A percentile compares a stretch with the other conserved stretches of the same genome.
Evolutionary conservation across 306 rosid species (phyloP).

Genomic region (Elaeagnus macrophylla): DNA sequence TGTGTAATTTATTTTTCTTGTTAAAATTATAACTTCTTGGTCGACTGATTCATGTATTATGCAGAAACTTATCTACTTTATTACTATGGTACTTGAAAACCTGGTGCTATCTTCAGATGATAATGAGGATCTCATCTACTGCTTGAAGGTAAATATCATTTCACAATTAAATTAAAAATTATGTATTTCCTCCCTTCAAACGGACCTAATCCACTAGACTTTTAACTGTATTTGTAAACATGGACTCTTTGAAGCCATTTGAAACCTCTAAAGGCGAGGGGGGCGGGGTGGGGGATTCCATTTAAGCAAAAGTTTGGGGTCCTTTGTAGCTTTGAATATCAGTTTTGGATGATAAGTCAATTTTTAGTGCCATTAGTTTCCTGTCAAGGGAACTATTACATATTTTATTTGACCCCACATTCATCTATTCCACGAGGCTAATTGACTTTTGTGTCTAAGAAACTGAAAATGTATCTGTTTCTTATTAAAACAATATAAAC

Average conservation of each 20-base stretch:
- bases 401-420: background rate
- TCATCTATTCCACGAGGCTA: conserved; percentile 1
- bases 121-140: conserved; percentile 78
- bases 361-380: background rate
- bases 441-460: conserved; percentile 11
- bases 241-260: background rate
- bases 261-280: no score
- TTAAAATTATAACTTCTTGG: conserved; percentile 18
- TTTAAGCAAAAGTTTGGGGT: background rate
- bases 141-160: conserved; percentile 59
- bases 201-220: background rate
- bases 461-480: conserved; percentile 5
- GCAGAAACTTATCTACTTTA: conserved; percentile 91
- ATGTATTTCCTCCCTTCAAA: conserved; percentile 3
- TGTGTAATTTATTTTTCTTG: background rate
- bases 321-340: background rate
- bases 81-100: conserved; percentile 68
- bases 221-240: background rate
- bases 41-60: conserved; percentile 24
- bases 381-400: background rate
- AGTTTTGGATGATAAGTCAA: background rate
- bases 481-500: conserved; percentile 7
- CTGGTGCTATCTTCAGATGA: conserved; percentile 78
- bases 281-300: no score
- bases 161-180: background rate